Evolutionary conservation across 768 basidiomycete genomes (phyloP), one percentile per base, ranked within the genome.

Genomic region (Serendipita sp.): DNA sequence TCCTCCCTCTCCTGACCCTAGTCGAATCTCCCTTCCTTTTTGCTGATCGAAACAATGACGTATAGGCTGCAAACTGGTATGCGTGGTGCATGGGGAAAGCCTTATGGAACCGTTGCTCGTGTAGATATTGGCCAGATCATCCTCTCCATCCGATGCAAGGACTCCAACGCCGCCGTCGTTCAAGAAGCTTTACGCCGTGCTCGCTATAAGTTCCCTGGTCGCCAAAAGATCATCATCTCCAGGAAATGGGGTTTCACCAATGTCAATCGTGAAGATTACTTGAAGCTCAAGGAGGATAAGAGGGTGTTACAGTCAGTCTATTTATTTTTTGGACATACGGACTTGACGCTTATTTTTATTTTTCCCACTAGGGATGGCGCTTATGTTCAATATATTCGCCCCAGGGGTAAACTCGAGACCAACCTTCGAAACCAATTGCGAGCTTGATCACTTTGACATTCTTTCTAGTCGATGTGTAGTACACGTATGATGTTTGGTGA

Each of bases 241-340:
- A 92, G 92, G 83, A 96, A 95, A 83, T 97, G 96, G 93, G 94
- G 94, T 67, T 98, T 99, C 80, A 99, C 96, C 46, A 88, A 88
- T 70, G 92, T 97, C 66, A 83, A 85, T 74, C 86, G 92, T 76
- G 86, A 83, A 70, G 92, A 94, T 54, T 98, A 96, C 75, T 71
- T 82, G 72, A 85, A 84, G 77, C 80, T 94, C 70, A 94, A 95
- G 82, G 84, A 85, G 72, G 87, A 92, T 47, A 92, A 92, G 81
- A 83, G 83, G 75, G 89, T 95, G 70, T 74, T 93, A 71, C 87
- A 88, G 89, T 91, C 70, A 67, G 89, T 88, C 35, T 41, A 41
- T 41, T 63, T 53, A 2, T 67, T 63, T 64, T 37, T 62, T 13
- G 41, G 13, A 5, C 13, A 5, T 41, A 13, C 13, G 18, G 28